A percentile compares a stretch with the other conserved stretches of the same genome.
These are phyloP conservation scores for Cornus florida DNA, from an alignment of 148 eudicot genomes.

Conservation along the genomic window DNA sequence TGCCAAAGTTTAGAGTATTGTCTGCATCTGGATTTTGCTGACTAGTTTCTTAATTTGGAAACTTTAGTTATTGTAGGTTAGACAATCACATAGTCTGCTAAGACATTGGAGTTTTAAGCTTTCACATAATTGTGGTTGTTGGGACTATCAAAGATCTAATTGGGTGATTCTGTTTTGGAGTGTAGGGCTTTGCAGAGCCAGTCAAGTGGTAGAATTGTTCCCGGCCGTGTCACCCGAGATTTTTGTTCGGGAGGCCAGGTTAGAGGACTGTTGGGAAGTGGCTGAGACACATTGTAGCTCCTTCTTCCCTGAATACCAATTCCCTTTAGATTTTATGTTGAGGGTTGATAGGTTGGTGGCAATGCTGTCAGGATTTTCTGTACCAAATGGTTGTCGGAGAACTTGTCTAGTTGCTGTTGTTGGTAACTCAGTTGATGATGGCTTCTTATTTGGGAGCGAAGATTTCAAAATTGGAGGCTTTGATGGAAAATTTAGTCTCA, in stretches of 20 bases:
- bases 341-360: conserved; percentile 83
- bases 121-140: neutral
- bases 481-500: conserved; percentile 68
- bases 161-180: neutral
- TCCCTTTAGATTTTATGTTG: conserved; percentile 80
- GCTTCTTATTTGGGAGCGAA: conserved; percentile 59
- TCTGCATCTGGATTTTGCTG: neutral
- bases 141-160: neutral
- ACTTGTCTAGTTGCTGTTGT: conserved; percentile 87
- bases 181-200: conserved; percentile 73
- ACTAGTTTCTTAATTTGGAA: neutral
- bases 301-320: conserved; percentile 90
- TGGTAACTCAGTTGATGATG: conserved; percentile 48
- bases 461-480: conserved; percentile 70
- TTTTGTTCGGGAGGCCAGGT: conserved; percentile 88
- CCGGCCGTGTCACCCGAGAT: conserved; percentile 73
- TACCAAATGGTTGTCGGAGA: conserved; percentile 82
- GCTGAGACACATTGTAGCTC: conserved; percentile 98
- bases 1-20: neutral
- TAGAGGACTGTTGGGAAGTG: conserved; percentile 97
- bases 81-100: neutral
- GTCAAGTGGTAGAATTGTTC: conserved; percentile 79
- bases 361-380: conserved; percentile 69
- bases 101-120: neutral
- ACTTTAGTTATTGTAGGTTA: neutral